Evolutionary conservation across 805 yeast genomes (phyloP), one percentile per base, ranked within the genome.

Genomic region (Candida tallmaniae): DNA sequence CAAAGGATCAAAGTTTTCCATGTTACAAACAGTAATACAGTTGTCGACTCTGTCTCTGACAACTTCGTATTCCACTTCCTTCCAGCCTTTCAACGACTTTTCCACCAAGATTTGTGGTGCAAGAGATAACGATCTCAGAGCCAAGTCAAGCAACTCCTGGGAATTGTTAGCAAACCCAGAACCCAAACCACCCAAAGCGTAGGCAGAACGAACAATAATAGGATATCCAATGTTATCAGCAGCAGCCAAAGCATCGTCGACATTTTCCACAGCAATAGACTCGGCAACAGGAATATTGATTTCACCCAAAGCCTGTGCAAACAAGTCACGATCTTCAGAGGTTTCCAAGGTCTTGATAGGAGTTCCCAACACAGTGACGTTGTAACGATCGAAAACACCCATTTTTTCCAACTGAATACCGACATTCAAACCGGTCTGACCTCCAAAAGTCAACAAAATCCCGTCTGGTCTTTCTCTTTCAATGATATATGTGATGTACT

Each of bases 41-140:
- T 90, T 90, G 63, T 87, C 97, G 51, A 79, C 83, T 33, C 94
- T 89, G 67, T 90, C 98, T 64, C 98, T 87, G 36, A 90, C 98
- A 62, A 90, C 98, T 67, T 90, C 98, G 63, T 90, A 90, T 68
- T 90, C 98, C 51, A 90, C 84, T 69, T 90, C 98, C 63, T 90
- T 90, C 98, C 98, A 90, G 45, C 98, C 98, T 70, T 93, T 93
- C 95, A 90, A 85, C 30, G 96, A 87, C 58, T 80, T 79, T 71
- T 90, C 98, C 44, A 90, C 93, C 45, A 90, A 73, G 37, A 90
- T 95, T 69, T 90, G 98, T 9, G 98, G 97, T 38, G 96, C 83
- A 19, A 89, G 67, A 18, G 95, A 79, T 43, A 90, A 71, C 1
- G 96, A 85, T 63, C 86, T 95, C 20, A 96, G 76, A 29, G 96